Evolutionary conservation across 495 filamentous ascomycete genomes (phyloP).

Genomic region (Trichoderma parareesei): DNA sequence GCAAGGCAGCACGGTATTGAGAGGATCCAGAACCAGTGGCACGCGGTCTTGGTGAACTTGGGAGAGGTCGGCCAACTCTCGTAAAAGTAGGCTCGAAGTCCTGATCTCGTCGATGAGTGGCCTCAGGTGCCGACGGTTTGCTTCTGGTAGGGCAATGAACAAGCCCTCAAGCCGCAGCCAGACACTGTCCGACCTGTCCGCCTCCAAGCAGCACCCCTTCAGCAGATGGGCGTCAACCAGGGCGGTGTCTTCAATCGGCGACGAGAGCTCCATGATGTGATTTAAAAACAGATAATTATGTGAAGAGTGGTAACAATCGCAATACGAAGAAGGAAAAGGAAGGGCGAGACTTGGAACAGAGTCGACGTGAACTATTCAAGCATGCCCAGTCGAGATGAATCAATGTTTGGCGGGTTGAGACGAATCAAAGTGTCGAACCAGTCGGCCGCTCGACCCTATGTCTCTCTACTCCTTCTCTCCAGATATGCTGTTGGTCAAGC

Average conservation of each 20-base stretch:
- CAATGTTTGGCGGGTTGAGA: neutral
- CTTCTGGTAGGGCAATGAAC: conserved; percentile 28
- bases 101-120: conserved; percentile 35
- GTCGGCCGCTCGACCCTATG: neutral
- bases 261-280: conserved; percentile 12
- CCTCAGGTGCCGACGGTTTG: conserved; percentile 34
- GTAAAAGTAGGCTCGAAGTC: conserved; percentile 34
- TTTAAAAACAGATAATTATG: neutral
- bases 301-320: neutral
- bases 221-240: conserved; percentile 28
- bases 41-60: conserved; percentile 40
- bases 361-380: neutral
- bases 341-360: neutral
- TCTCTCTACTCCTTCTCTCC: neutral
- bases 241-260: conserved; percentile 13
- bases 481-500: neutral
- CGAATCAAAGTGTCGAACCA: neutral
- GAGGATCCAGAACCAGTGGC: conserved; percentile 40
- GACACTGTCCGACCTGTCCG: conserved; percentile 34
- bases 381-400: neutral
- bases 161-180: conserved; percentile 33
- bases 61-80: conserved; percentile 43
- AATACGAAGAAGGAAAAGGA: neutral
- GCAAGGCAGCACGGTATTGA: conserved; percentile 44
- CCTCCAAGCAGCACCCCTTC: conserved; percentile 38